Evolutionary conservation across 495 filamentous ascomycete species (phyloP), one percentile per base, ranked within the genome.

Genomic region (Evernia prunastri): DNA sequence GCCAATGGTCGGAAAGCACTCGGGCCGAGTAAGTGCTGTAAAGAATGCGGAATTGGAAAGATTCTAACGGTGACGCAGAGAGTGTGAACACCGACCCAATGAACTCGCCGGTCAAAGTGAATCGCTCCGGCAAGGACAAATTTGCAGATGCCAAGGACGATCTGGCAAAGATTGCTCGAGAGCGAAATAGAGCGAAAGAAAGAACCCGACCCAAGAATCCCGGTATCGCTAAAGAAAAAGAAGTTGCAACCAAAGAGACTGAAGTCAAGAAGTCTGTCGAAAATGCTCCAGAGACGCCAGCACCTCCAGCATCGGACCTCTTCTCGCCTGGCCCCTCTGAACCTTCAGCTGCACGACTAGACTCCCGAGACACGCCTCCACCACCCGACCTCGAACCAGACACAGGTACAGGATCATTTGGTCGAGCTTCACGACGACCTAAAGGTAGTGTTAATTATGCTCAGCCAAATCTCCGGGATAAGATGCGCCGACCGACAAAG

Each of bases 401-500:
- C 11, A 59, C 67, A 17, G 45, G 66, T 25, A 69, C 66, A 31
- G 80, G 78, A 56, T 77, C 80, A 42, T 78, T 77, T 59, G 78
- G 77, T 40, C 80, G 89, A 56, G 80, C 84, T 13, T 85, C 82
- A 51, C 78, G 91, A 33, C 84, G 90, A 65, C 81, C 85, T 17
- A 77, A 86, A 58, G 77, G 82, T 10, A 80, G 81, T 36, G 81
- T 96, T 56, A 94, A 89, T 76, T 96, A 96, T 72, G 89, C 90
- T 29, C 88, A 93, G 72, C 91, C 91, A 12, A 95, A 89, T 69
- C 77, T 96, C 39, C 81, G 89, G 59, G 88, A 86, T 68, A 96
- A 96, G 76, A 95, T 96, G 91, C 82, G 91, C 58, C 85, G 91
- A 58, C 87, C 89, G 27, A 88, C 86, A 20, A 89, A 88, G 65